Conservation (phyloP, 768 basidiomycete species). For the Mycena galopus region DNA sequence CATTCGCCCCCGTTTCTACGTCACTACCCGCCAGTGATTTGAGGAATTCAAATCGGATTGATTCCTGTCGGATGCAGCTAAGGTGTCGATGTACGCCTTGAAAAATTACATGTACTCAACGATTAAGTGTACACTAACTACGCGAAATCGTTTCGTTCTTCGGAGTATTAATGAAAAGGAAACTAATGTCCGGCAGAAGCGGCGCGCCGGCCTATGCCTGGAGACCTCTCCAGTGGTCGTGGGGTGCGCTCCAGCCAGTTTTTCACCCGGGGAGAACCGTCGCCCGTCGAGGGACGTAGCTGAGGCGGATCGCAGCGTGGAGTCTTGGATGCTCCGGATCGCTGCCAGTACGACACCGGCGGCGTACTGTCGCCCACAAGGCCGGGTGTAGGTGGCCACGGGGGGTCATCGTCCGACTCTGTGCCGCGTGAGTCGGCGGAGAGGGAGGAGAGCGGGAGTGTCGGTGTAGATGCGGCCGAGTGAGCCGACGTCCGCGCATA, state of each 20-base stretch:
- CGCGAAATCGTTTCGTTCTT: slow-evolving; percentile 4
- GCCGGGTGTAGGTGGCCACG: slow-evolving; percentile 34
- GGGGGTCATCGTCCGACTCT: slow-evolving; percentile 26
- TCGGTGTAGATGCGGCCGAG: slow-evolving; percentile 11
- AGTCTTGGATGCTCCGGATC: not conserved
- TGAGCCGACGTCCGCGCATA: slow-evolving; percentile 4
- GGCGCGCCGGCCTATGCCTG: not conserved
- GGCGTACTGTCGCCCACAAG: not conserved
- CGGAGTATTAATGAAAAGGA: not conserved
- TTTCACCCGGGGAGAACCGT: slow-evolving; percentile 17
- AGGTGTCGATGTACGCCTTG: too few species aligned
- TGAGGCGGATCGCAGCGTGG: not conserved
- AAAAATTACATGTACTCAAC: not conserved
- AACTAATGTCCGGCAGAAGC: slow-evolving; percentile 20
- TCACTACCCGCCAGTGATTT: too few species aligned
- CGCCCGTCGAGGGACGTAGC: slow-evolving; percentile 25
- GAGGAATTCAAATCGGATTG: not conserved
- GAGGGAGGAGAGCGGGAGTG: not conserved
- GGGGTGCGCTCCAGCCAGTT: slow-evolving; percentile 38
- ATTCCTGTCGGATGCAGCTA: not conserved
- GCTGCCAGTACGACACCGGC: slow-evolving; percentile 16
- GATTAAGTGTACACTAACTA: slow-evolving; percentile 13
- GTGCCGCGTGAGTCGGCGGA: slow-evolving; percentile 2
- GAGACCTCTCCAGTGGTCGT: not conserved
- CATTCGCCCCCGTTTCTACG: too few species aligned